Conservation (phyloP, 257 asterid species). For the Echium plantagineum region DNA sequence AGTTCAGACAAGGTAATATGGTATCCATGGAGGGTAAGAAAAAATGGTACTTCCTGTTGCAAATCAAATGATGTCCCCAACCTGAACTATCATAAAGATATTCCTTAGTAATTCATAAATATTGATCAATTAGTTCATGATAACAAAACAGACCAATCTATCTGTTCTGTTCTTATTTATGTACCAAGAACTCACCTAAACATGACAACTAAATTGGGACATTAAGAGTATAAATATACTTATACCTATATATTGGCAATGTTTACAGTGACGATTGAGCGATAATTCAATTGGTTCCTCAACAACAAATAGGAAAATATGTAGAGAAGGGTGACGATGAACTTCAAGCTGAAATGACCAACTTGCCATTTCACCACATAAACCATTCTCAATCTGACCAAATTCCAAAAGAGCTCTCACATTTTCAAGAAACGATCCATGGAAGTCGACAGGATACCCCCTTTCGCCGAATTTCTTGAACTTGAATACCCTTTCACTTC, state of each 20-base stretch:
- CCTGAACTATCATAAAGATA: slow-evolving; percentile 42
- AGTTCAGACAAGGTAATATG: slow-evolving; percentile 21
- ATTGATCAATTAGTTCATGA: background rate
- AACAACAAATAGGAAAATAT: slow-evolving; percentile 51
- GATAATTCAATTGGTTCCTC: slow-evolving; percentile 76
- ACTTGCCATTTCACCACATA: slow-evolving; percentile 33
- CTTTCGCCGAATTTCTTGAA: slow-evolving; percentile 71
- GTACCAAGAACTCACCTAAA: background rate
- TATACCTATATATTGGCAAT: slow-evolving; percentile 80
- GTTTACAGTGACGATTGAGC: slow-evolving; percentile 50
- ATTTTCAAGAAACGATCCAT: slow-evolving; percentile 57
- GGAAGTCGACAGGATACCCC: slow-evolving; percentile 62
- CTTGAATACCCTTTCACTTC: slow-evolving; percentile 65
- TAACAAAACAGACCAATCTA: background rate
- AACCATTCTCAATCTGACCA: slow-evolving; percentile 49
- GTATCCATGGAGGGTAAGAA: slow-evolving; percentile 56
- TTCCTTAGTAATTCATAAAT: no score
- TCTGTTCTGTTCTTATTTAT: background rate
- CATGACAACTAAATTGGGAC: no score
- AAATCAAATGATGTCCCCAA: slow-evolving; percentile 86
- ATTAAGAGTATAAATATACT: background rate
- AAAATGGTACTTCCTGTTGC: slow-evolving; percentile 92
- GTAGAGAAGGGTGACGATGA: slow-evolving; percentile 56
- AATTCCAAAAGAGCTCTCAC: slow-evolving; percentile 54
- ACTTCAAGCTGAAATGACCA: slow-evolving; percentile 94